A percentile compares a stretch with the other conserved stretches of the same genome.
These are phyloP conservation scores for Escallonia rubra DNA, from an alignment of 129 eudicot genomes.

Conservation along the genomic window DNA sequence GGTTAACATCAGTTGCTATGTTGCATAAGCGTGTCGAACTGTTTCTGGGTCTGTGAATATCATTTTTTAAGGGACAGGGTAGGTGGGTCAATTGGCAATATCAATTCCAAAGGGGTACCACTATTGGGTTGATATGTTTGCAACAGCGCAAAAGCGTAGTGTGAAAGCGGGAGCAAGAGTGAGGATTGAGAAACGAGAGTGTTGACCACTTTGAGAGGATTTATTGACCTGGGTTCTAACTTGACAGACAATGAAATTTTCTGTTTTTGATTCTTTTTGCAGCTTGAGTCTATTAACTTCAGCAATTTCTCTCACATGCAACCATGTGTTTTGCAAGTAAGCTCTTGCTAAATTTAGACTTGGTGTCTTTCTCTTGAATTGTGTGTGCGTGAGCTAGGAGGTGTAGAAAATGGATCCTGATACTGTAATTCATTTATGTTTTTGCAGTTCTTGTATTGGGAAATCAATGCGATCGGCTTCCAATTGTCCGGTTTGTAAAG, in stretches of 20 bases:
- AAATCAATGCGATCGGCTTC: slow-evolving; percentile 76
- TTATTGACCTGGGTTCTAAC: no score
- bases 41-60: not conserved
- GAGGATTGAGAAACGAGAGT: no score
- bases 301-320: slow-evolving; percentile 83
- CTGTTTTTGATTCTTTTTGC: slow-evolving; percentile 13
- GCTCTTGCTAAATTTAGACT: slow-evolving; percentile 1
- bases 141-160: no score
- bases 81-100: no score
- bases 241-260: no score
- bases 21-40: no score
- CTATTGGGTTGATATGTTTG: no score
- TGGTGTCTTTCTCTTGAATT: not conserved
- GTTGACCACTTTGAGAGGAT: no score
- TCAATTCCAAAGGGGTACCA: no score
- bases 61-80: no score
- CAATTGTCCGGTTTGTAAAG: slow-evolving; percentile 85
- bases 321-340: slow-evolving; percentile 98
- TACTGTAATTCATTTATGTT: not conserved
- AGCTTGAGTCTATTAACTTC: slow-evolving; percentile 78
- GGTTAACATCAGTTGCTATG: no score
- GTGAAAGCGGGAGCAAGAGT: no score
- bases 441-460: slow-evolving; percentile 66
- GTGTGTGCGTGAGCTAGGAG: not conserved
- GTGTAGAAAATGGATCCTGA: not conserved